phyloP scores from a whole-genome alignment of 768 basidiomycete genomes.

The Serendipita sp. region DNA sequence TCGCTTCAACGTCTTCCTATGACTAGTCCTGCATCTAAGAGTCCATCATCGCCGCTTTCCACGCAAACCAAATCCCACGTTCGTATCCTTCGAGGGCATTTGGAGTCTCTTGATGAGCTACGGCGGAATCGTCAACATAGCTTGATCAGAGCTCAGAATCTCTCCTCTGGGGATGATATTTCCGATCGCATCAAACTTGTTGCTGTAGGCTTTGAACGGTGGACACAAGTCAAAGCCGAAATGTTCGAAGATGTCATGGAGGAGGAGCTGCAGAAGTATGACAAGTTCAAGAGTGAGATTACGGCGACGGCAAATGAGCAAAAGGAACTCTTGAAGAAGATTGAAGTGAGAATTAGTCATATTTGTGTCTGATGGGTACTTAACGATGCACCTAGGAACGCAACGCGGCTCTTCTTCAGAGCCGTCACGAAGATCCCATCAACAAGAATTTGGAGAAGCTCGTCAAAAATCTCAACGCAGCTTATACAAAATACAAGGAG shows the following conservation, averaged over 20 bases:
- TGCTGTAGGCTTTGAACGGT: conserved; percentile 47
- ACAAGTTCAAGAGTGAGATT: conserved; percentile 41
- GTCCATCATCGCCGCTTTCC: conserved; percentile 16
- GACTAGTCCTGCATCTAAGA: conserved; percentile 8
- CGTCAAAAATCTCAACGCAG: conserved; percentile 66
- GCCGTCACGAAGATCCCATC: conserved; percentile 59
- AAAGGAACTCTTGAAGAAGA: conserved; percentile 42
- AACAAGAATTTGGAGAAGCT: conserved; percentile 71
- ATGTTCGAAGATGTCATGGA: conserved; percentile 81
- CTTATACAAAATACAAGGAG: conserved; percentile 79
- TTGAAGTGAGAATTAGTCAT: conserved; percentile 37
- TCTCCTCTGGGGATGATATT: conserved; percentile 59
- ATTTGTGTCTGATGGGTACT: not conserved
- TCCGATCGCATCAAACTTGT: conserved; percentile 47
- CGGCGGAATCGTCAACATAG: conserved; percentile 43
- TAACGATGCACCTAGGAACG: conserved; percentile 27
- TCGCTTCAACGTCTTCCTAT: conserved; percentile 23
- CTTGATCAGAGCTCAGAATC: conserved; percentile 45
- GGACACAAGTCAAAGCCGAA: conserved; percentile 58
- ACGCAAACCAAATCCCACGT: conserved; percentile 45
- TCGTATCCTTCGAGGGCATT: conserved; percentile 48
- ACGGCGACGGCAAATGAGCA: conserved; percentile 37
- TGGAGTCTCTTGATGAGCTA: conserved; percentile 71
- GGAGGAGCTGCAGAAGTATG: conserved; percentile 67
- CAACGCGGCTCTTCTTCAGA: conserved; percentile 62